Base-by-base conservation (phyloP, 75 land plant species). In the Sequoiadendron giganteum region DNA sequence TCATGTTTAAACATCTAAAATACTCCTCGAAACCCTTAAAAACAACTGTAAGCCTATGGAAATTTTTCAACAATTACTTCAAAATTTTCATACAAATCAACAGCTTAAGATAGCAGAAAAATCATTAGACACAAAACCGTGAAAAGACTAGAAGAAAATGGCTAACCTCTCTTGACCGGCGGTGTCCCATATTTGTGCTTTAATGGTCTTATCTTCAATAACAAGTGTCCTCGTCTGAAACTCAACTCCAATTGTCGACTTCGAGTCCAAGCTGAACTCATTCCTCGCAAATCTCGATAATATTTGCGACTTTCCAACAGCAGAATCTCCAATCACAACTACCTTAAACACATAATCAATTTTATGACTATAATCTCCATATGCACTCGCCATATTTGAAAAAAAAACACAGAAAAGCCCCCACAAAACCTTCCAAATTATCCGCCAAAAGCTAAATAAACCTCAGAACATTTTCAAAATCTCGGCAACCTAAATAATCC, bases 141-240 rank as follows among this genome's bases (percentile, higher is more conserved):
- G 55, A 52, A 2, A 52, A 52, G 52, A 2, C 13, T 52, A 13
- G 0, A 52, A 52, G 55, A n/a, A n/a, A 75, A 75, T 32, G 77
- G 3, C 11, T 2, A 34, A 85, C 65, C 95, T 92, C 87, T 94
- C 95, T 87, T 94, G 95, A 38, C 95, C 95, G 14, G 95, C 95
- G 5, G 95, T 94, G 85, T 94, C 95, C 95, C 95, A 94, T 90
- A 94, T 93, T 49, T 94, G 95, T 48, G 95, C 95, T 91, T 93
- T 93, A 34, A 93, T 36, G 34, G 86, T 85, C 89, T 91, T 91
- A 39, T 92, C 88, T 40, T 91, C 89, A 58, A 91, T 90, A 43
- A 73, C 92, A 70, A 91, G 25, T 47, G 85, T 91, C 81, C 91
- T 89, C 54, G 92, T 91, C 89, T 91, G 92, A 48, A 91, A 91